Base-by-base conservation (phyloP, 2,329 filamentous ascomycete genomes). In the Fusarium nelsonii region DNA sequence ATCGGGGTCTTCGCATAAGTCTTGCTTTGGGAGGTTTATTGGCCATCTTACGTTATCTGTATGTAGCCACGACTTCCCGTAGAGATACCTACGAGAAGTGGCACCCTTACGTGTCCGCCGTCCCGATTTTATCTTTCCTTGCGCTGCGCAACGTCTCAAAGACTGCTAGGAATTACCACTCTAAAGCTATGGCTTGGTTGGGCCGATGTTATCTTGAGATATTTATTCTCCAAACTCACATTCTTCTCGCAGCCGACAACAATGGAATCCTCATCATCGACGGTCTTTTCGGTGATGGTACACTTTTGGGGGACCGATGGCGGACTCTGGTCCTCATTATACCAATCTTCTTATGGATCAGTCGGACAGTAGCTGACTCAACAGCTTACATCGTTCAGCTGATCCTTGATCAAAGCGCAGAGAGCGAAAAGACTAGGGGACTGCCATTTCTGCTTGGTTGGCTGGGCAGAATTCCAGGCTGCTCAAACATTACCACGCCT, bases 231-330 rank as follows among this genome's bases (percentile, higher is more conserved):
- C 86, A 89, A 65, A 84, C 84, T 71, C 88, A 91, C 73, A 81
- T 89, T 50, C 88, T 86, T 82, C 82, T 90, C 9, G 86, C 86
- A 3, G 86, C 83, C 4, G 86, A 90, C 68, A 84, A 84, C 4
- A 84, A 82, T 32, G 85, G 84, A 0, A 69, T 85, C 6, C 79
- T 90, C 8, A 60, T 73, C 4, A 43, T 75, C 12, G 72, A 70
- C 15, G 34, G 57, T 18, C 70, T 75, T 16, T 58, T 65, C 2
- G 65, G 65, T 4, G 70, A 73, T 12, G 68, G 68, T 28, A 69
- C 57, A 11, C 59, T 75, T 4, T 32, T 73, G 11, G 33, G 26
- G 6, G 72, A 75, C 33, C 62, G 74, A 4, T 74, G 73, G 73
- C 60, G 70, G 16, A 67, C 70, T 12, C 46, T 75, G 18, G 10